Percentiles rank a stretch among this genome's conserved stretches.
These are phyloP conservation scores for Camellia oleifera DNA, from an alignment of 179 eudicot genomes.

Conservation along the genomic window DNA sequence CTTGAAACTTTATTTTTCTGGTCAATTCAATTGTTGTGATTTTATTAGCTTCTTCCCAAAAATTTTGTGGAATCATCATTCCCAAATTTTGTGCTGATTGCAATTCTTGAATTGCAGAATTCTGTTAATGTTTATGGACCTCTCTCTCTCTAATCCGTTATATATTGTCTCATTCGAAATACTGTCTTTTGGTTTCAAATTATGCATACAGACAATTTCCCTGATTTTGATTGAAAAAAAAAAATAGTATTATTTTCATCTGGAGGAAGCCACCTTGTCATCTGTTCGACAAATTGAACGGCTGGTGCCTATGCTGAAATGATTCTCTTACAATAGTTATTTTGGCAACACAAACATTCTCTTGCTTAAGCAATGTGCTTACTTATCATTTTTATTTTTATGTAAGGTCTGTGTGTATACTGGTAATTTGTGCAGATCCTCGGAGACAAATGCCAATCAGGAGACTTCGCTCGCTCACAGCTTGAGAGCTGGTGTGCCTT, in stretches of 20 bases:
- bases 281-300: background rate
- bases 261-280: conserved; percentile 5
- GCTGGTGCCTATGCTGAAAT: background rate
- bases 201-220: background rate
- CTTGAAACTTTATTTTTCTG: background rate
- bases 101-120: background rate
- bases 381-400: background rate
- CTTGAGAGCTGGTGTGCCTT: conserved; percentile 27
- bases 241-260: background rate
- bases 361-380: background rate
- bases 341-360: background rate
- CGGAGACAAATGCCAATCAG: conserved; percentile 28
- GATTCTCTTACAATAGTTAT: background rate
- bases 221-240: background rate
- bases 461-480: conserved; percentile 23
- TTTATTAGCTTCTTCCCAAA: background rate
- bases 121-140: background rate
- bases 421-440: conserved; percentile 27
- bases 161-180: background rate
- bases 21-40: background rate
- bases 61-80: background rate
- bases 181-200: background rate
- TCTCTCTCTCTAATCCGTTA: background rate
- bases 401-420: background rate
- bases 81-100: background rate